A percentile compares a stretch with the other conserved stretches of the same genome.
Conservation (phyloP, 345 rosid species). For the Populus simonii region DNA sequence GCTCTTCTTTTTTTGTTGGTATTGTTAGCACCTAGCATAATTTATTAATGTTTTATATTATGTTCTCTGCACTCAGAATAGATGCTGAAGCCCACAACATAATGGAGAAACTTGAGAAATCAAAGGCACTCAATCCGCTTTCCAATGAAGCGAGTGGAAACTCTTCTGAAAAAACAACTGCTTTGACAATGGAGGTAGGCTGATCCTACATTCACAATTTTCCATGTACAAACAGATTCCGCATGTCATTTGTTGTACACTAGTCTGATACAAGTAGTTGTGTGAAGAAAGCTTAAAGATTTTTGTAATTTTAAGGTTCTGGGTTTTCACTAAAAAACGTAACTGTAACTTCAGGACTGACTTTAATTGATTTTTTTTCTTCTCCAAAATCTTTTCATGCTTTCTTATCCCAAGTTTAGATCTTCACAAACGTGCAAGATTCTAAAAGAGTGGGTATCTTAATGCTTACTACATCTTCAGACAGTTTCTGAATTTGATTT, state of each 20-base stretch:
- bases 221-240: not conserved
- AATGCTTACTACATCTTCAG: not conserved
- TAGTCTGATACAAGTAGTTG: not conserved
- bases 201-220: not conserved
- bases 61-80: constrained; percentile 67
- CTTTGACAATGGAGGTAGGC: constrained; percentile 54
- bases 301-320: not conserved
- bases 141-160: constrained; percentile 35
- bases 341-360: too few species aligned
- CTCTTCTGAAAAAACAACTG: constrained; percentile 33
- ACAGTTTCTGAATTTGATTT: not conserved
- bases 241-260: not conserved
- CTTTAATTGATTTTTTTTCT: not conserved
- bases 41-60: constrained; percentile 28
- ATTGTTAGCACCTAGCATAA: too few species aligned
- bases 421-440: not conserved
- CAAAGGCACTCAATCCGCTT: constrained; percentile 34
- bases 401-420: not conserved
- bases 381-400: not conserved
- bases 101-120: constrained; percentile 58
- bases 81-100: constrained; percentile 69
- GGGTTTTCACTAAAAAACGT: not conserved
- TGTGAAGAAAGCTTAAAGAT: not conserved
- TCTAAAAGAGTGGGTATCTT: not conserved
- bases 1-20: too few species aligned